These are phyloP conservation scores for Apiospora pterosperma DNA, from an alignment of 2,329 filamentous ascomycete species.

Conservation along the genomic window DNA sequence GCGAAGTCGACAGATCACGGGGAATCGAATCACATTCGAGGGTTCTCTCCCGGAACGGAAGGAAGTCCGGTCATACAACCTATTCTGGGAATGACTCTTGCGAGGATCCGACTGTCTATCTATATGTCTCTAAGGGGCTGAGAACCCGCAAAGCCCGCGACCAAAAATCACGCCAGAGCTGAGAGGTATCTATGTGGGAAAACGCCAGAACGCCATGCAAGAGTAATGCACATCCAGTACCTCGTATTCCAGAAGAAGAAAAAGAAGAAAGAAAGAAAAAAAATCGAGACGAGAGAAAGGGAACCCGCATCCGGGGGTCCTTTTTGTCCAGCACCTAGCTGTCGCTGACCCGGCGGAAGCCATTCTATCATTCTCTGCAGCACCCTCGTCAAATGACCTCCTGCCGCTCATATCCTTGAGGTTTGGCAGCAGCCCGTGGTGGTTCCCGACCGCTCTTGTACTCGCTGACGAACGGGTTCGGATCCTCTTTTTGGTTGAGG, in stretches of 20 bases:
- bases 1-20: background rate
- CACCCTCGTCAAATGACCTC: constrained; percentile 61
- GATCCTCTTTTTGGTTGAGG: constrained; percentile 78
- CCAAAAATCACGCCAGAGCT: background rate
- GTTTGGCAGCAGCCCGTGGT: constrained; percentile 64
- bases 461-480: constrained; percentile 85
- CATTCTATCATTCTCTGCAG: background rate
- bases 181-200: background rate
- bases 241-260: background rate
- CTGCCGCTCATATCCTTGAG: constrained; percentile 76
- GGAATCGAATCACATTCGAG: background rate
- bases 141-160: background rate
- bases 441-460: constrained; percentile 68
- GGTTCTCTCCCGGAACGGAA: background rate
- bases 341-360: background rate
- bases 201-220: background rate
- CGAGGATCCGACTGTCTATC: background rate
- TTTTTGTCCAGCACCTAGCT: background rate
- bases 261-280: background rate
- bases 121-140: background rate
- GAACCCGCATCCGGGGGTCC: background rate
- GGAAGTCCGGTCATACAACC: background rate
- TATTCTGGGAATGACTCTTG: background rate
- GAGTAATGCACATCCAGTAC: background rate
- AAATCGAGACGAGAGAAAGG: background rate